These are phyloP conservation scores for Jimgerdemannia flammicorona DNA, from an alignment of 192 early-diverging fungal genomes.

Conservation along the genomic window DNA sequence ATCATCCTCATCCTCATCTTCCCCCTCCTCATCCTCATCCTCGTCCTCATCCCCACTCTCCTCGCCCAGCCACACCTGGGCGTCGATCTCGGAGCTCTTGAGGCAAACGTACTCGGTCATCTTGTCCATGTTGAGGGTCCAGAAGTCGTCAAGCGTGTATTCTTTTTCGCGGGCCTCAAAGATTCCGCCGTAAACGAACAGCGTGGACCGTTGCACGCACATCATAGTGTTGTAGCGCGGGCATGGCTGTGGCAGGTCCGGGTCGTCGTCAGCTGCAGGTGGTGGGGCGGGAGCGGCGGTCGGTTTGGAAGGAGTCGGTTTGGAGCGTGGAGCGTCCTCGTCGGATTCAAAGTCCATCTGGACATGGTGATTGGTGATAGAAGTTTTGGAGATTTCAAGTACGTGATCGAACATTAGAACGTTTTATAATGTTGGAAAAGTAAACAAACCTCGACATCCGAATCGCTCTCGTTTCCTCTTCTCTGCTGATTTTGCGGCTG, in stretches of 20 bases:
- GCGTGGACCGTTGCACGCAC: slow-evolving; percentile 44
- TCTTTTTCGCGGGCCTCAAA: slow-evolving; percentile 59
- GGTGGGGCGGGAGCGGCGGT: not conserved
- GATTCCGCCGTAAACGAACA: slow-evolving; percentile 66
- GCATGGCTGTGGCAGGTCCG: slow-evolving; percentile 40
- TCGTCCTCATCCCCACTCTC: slow-evolving; percentile 43
- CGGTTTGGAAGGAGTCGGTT: not conserved
- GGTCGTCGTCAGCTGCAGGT: slow-evolving; percentile 21
- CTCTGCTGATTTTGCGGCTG: slow-evolving; percentile 33
- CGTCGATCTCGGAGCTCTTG: slow-evolving; percentile 41
- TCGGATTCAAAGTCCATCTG: slow-evolving; percentile 1
- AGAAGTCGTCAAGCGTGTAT: slow-evolving; percentile 59
- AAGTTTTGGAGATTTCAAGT: too few relatives aligned
- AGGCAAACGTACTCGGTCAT: slow-evolving; percentile 50
- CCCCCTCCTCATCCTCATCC: slow-evolving; percentile 42
- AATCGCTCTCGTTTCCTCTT: slow-evolving; percentile 26
- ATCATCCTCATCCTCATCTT: slow-evolving; percentile 39
- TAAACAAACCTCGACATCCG: slow-evolving; percentile 12
- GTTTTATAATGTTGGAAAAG: not conserved
- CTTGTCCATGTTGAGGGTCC: slow-evolving; percentile 64
- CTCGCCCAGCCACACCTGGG: slow-evolving; percentile 45
- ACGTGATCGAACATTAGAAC: not conserved
- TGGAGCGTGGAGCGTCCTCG: not conserved
- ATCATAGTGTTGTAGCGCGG: slow-evolving; percentile 70
- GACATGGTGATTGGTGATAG: not conserved